Evolutionary conservation across 768 basidiomycete species (phyloP), one percentile per base, ranked within the genome.

Genomic region (Phanerochaete carnosa): DNA sequence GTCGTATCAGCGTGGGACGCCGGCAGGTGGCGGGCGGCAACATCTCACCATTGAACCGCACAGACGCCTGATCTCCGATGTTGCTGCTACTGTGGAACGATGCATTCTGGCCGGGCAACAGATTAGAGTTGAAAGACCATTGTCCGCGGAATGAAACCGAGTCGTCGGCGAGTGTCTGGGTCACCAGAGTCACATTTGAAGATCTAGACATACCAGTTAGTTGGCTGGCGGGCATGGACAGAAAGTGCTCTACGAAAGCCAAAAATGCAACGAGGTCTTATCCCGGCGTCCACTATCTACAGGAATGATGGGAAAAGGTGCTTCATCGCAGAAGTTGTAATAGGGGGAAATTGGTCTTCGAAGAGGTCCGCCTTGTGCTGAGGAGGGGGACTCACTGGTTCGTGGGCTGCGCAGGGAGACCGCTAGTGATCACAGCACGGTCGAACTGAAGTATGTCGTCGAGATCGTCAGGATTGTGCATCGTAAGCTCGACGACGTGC

Each of bases 401-500:
- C 19, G 39, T 37, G 22, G 47, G 39, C 22, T 56, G 45, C 3
- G 52, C 33, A 22, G 64, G 60, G 23, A 62, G 65, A 25, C 74
- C 29, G 75, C 70, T 57, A 66, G 71, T 77, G 52, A 90, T 74
- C 45, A 82, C 67, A 0, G 86, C 88, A 59, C 76, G 74, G 63
- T 87, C 82, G 69, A 92, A 89, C 23, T 73, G 74, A 13, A 92
- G 55, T 37, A 56, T 45, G 43, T 60, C 60, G 13, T 22, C 61
- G 35, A 35, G 55, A 37, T 26, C 29, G 64, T 68, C 55, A 63
- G 73, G 67, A 58, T 69, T 83, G 55, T 73, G 73, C 9, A 83
- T 77, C 45, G 78, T 82, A 57, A 92, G 74, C 32, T 80, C 73
- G 54, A 92, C 65, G 3, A 77, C 79, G 70, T 92, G 90, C 53